Evolutionary conservation across 2,329 filamentous ascomycete genomes (phyloP).

Genomic region (Metarhizium sp.): DNA sequence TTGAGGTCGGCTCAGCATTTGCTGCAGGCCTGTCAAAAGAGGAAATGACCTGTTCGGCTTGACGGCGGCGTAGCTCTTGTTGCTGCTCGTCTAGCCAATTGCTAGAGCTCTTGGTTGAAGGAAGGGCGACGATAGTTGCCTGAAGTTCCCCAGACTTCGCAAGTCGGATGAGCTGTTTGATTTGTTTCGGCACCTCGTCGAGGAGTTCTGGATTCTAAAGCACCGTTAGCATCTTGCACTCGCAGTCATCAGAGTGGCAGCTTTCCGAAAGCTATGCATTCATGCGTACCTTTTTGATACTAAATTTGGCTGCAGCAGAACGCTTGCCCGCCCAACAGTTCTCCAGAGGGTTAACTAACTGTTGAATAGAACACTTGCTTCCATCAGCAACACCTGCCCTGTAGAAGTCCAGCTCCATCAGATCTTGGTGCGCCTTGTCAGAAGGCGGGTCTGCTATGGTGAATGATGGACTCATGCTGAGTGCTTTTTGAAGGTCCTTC

Average conservation of each 20-base stretch:
- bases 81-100: conserved; percentile 30
- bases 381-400: conserved; percentile 25
- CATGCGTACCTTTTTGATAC: conserved; percentile 31
- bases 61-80: conserved; percentile 37
- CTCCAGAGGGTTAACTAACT: conserved; percentile 33
- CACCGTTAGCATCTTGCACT: conserved; percentile 12
- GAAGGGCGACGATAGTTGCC: conserved; percentile 46
- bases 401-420: conserved; percentile 31
- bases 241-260: no score
- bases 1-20: conserved; percentile 15
- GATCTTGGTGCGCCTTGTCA: conserved; percentile 28
- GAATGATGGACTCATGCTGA: conserved; percentile 35
- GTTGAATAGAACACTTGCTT: conserved; percentile 27
- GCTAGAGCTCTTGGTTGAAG: conserved; percentile 30
- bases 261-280: no score
- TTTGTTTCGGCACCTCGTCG: conserved; percentile 31
- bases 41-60: conserved; percentile 37
- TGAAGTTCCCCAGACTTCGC: conserved; percentile 43
- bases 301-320: conserved; percentile 33
- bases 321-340: conserved; percentile 33
- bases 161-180: conserved; percentile 35
- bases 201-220: conserved; percentile 31
- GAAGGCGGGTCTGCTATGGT: conserved; percentile 37
- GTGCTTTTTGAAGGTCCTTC: conserved; percentile 29
- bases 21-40: conserved; percentile 20